Evolutionary conservation across 306 rosid genomes (phyloP).

Genomic region (Prinsepia uniflora): DNA sequence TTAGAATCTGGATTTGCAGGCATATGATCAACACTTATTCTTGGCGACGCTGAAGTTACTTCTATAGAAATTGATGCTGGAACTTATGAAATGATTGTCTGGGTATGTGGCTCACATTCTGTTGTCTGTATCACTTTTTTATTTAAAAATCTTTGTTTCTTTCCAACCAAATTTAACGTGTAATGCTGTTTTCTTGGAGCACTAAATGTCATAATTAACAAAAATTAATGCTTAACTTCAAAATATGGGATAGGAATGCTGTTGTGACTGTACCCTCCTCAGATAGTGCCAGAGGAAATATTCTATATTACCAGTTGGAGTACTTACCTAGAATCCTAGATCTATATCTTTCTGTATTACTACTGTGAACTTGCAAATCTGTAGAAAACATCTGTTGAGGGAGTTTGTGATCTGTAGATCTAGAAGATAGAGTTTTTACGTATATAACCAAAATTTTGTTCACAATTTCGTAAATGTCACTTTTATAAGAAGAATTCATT

Average conservation of each 20-base stretch:
- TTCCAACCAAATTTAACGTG: not conserved
- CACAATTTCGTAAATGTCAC: too few species aligned
- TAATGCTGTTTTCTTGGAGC: not conserved
- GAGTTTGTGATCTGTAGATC: too few species aligned
- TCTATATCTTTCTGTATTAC: not conserved
- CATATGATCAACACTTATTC: conserved; percentile 99
- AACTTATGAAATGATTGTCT: conserved; percentile 96
- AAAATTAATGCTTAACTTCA: not conserved
- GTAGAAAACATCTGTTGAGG: not conserved
- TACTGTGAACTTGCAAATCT: not conserved
- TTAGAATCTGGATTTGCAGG: conserved; percentile 52
- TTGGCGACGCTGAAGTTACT: conserved; percentile 96
- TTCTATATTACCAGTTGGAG: not conserved
- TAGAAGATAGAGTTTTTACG: too few species aligned
- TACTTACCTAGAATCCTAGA: not conserved
- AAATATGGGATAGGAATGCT: not conserved
- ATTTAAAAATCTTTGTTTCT: too few species aligned
- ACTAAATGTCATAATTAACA: not conserved
- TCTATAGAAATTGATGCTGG: conserved; percentile 94
- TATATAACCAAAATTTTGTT: too few species aligned
- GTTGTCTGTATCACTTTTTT: not conserved
- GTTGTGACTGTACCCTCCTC: not conserved
- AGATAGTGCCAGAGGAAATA: not conserved
- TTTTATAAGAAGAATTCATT: too few species aligned
- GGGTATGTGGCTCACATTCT: conserved; percentile 53